A percentile compares a stretch with the other conserved stretches of the same genome.
Conservation (phyloP, 2,329 filamentous ascomycete genomes). For the Talaromyces albobiverticillius region DNA sequence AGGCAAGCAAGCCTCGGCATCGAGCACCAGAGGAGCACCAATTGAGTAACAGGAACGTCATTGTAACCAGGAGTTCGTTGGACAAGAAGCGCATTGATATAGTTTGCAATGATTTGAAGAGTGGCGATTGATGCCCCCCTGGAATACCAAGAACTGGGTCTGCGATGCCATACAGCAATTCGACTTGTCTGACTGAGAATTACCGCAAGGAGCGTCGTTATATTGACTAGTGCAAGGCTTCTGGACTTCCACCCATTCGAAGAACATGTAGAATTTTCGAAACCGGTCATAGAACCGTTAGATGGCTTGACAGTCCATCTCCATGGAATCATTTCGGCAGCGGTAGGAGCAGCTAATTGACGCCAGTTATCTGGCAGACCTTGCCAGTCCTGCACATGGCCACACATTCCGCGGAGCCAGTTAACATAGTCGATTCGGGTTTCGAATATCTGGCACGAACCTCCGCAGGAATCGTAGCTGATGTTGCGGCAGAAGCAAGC, state of each 20-base stretch:
- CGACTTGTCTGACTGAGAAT: not conserved
- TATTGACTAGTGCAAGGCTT: not conserved
- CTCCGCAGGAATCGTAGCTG: not conserved
- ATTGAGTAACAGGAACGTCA: not conserved
- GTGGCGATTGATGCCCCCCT: not conserved
- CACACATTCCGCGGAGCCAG: not conserved
- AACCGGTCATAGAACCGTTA: too few relatives aligned
- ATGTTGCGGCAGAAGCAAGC: not conserved
- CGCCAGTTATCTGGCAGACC: slow-evolving; percentile 3
- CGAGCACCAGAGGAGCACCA: not conserved
- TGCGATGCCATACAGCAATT: not conserved
- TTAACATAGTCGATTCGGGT: not conserved
- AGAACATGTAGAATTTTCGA: too few relatives aligned
- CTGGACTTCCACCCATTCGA: not conserved
- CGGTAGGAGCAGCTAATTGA: not conserved
- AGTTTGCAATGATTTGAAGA: not conserved
- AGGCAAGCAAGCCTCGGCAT: not conserved
- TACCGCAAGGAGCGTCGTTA: not conserved
- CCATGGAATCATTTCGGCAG: not conserved
- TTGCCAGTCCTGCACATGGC: not conserved
- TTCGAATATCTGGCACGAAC: not conserved
- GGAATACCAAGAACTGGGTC: not conserved
- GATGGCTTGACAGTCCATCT: not conserved
- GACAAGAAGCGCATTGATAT: not conserved
- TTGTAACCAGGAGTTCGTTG: not conserved